Conservation (phyloP, 2,329 filamentous ascomycete genomes). For the Diaporthe longicolla region DNA sequence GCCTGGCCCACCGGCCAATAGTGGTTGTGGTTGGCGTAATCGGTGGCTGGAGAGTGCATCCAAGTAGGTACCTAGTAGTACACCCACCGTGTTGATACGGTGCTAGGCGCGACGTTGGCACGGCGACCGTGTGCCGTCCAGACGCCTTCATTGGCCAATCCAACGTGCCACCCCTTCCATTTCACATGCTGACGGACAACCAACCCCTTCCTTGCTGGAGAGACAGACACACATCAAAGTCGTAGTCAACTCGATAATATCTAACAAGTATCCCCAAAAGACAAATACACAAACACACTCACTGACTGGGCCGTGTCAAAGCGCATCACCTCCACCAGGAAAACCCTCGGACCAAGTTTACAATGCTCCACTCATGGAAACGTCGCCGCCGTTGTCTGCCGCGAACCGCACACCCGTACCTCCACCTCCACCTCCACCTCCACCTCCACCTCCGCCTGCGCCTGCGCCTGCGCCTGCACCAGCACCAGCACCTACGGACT, state of each 20-base stretch:
- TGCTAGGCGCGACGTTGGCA: slow-evolving; percentile 21
- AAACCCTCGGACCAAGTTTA: no score
- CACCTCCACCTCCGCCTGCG: no score
- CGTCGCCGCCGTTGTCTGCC: not conserved
- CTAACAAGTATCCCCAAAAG: not conserved
- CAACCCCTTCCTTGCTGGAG: no score
- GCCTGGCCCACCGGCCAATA: slow-evolving; percentile 20
- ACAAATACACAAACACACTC: not conserved
- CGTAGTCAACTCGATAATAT: not conserved
- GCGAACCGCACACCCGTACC: not conserved
- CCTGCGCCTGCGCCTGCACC: no score
- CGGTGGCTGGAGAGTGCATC: slow-evolving; percentile 30
- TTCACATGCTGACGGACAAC: not conserved
- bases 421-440: no score
- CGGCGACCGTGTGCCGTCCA: not conserved
- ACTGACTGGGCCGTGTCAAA: no score
- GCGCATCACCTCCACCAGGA: no score
- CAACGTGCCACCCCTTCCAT: not conserved
- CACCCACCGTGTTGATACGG: slow-evolving; percentile 12
- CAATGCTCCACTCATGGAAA: not conserved
- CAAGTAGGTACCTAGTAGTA: not conserved
- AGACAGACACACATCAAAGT: not conserved
- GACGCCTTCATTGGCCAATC: not conserved
- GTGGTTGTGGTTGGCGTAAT: slow-evolving; percentile 29
- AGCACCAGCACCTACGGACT: no score